These are phyloP conservation scores for Septoria linicola DNA, from an alignment of 2,329 filamentous ascomycete species.

Conservation along the genomic window DNA sequence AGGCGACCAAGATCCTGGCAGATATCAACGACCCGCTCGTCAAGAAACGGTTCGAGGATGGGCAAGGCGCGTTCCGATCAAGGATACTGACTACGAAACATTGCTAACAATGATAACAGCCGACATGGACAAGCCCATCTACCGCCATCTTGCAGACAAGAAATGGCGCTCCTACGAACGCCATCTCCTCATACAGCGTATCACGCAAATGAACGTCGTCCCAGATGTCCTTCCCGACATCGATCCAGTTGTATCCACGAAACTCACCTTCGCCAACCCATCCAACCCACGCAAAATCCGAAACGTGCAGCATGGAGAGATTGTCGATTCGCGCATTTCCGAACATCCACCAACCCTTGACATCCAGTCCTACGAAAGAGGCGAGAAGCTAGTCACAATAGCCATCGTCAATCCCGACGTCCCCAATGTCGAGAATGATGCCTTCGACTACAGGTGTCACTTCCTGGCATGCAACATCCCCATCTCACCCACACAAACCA, in stretches of 20 bases:
- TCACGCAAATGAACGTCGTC: conserved; percentile 80
- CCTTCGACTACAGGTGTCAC: conserved; percentile 79
- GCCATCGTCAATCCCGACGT: conserved; percentile 89
- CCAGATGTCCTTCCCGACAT: conserved; percentile 84
- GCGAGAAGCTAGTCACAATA: conserved; percentile 78
- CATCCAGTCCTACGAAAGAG: conserved; percentile 81
- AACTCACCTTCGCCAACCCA: conserved; percentile 67
- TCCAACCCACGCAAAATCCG: conserved; percentile 37
- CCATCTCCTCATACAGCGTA: conserved; percentile 77
- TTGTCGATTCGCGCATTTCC: conserved; percentile 72
- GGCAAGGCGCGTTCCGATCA: conserved; percentile 61
- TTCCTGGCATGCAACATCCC: conserved; percentile 75
- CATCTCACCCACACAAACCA: conserved; percentile 60
- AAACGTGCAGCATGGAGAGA: conserved; percentile 71
- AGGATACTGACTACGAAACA: neutral
- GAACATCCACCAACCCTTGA: conserved; percentile 72
- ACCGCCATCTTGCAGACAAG: conserved; percentile 79
- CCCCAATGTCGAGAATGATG: conserved; percentile 71
- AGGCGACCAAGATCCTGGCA: conserved; percentile 80
- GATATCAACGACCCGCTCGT: conserved; percentile 94
- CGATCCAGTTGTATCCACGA: conserved; percentile 74
- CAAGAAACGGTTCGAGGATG: conserved; percentile 92
- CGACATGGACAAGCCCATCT: conserved; percentile 95
- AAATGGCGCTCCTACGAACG: conserved; percentile 87
- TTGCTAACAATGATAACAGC: conserved; percentile 51